Percentiles rank a stretch among this genome's conserved stretches.
Conservation (phyloP, 1,139 yeast species). For the Blastobotrys elegans region DNA sequence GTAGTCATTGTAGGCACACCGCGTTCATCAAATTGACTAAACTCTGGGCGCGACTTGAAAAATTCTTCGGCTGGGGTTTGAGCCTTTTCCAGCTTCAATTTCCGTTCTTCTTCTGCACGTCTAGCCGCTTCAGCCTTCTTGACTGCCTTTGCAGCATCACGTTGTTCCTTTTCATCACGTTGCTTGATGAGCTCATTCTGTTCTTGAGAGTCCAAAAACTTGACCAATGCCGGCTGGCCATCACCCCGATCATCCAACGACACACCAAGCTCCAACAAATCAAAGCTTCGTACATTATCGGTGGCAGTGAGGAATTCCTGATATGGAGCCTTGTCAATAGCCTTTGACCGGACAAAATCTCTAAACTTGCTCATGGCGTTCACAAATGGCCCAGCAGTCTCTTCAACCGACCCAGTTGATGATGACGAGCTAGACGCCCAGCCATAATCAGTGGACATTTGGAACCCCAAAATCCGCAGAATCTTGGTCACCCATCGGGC, state of each 20-base stretch:
- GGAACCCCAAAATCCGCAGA: slow-evolving; percentile 69
- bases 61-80: slow-evolving; percentile 64
- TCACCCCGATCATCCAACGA: slow-evolving; percentile 84
- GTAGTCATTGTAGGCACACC: slow-evolving; percentile 79
- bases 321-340: slow-evolving; percentile 59
- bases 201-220: slow-evolving; percentile 69
- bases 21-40: slow-evolving; percentile 72
- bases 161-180: slow-evolving; percentile 58
- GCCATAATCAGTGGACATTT: slow-evolving; percentile 68
- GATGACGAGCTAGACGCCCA: slow-evolving; percentile 46
- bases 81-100: slow-evolving; percentile 64
- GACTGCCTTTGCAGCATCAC: slow-evolving; percentile 45
- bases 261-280: slow-evolving; percentile 68
- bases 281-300: slow-evolving; percentile 56
- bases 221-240: slow-evolving; percentile 70
- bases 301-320: slow-evolving; percentile 52
- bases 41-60: slow-evolving; percentile 52
- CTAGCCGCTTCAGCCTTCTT: slow-evolving; percentile 36
- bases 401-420: slow-evolving; percentile 44
- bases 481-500: slow-evolving; percentile 70
- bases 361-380: slow-evolving; percentile 74
- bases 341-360: slow-evolving; percentile 68
- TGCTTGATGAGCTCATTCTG: slow-evolving; percentile 53
- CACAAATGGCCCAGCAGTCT: slow-evolving; percentile 69
- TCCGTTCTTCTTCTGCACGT: slow-evolving; percentile 45